Base-by-base conservation (phyloP, 805 yeast species). In the Metschnikowia cerradonensis region DNA sequence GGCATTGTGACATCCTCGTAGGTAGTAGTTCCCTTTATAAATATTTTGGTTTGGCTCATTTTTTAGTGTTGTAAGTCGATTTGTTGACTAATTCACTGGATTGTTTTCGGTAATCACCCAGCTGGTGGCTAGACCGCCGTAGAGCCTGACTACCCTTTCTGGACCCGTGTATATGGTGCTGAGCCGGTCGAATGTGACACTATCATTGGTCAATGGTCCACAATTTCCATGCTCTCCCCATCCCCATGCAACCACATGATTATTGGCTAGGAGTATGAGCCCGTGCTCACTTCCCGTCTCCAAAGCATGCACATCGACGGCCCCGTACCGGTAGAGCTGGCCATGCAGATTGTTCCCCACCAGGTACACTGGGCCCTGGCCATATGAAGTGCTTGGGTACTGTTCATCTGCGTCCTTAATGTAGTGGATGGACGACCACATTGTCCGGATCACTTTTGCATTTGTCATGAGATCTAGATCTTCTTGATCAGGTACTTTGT, bases 211-310 rank as follows among this genome's bases (percentile, higher is more conserved):
- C 42, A 22, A 14, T 4, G 37, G 47, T 2, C 96, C 96, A 68
- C 98, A 92, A 63, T 92, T 92, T 0, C 99, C 99, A 66, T 92
- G 99, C 62, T 94, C 98, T 13, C 97, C 97, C 99, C 99, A 92
- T 0, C 99, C 99, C 98, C 98, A 94, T 2, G 91, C 78, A 49
- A 62, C 70, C 0, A 90, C 84, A 7, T 50, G 45, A 37, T 66
- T 58, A 14, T 63, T 55, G 1, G 41, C n/a, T 1, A 58, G 47
- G 6, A 66, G 62, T 10, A 80, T 58, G 15, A 90, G 59, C 0
- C 94, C 95, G 66, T 92, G 99, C 62, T 92, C 98, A 65, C 96
- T 88, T 0, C 99, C 99, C 5, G 81, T 76, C n/a, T 34, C 47
- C 8, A 44, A 13, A 1, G 74, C 71, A 48, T 73, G 71, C 6